Evolutionary conservation across 2,329 filamentous ascomycete genomes (phyloP), one percentile per base, ranked within the genome.

Genomic region (Talaromyces sp.): DNA sequence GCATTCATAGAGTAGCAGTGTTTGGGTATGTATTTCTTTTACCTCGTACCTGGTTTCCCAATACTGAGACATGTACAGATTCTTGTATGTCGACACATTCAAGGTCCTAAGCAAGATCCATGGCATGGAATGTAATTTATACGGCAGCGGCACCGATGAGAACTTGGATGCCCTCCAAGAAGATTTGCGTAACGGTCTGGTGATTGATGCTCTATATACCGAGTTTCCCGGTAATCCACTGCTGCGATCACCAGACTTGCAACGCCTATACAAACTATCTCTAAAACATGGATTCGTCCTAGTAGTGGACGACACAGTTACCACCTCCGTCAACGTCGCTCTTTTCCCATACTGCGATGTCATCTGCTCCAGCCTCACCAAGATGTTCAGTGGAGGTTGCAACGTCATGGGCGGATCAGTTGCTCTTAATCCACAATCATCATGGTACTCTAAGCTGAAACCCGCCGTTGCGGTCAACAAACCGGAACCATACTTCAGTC

Each of bases 381-480:
- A 66, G 31, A 66, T 67, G 21, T 67, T 67, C 33, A 66, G 64
- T 48, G 60, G 66, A 12, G 65, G 54, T 9, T 64, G 62, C 39
- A 63, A 67, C 55, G 63, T 67, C 16, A 67, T 67, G 63, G 66
- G 66, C 8, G 66, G 64, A 25, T 44, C 58, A 9, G n/a, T n/a
- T 2, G 28, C 33, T 5, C 16, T 61, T 11, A 54, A 44, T 55
- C 48, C 33, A 16, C 35, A 42, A 12, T 61, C 58, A 25, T 37
- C 46, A n/a, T 61, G 58, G 58, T 61, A 54, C 35, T 11, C 4
- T 0, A 61, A 21, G n/a, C 5, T 63, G 6, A 55, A 58, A 40
- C 8, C 35, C n/a, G 35, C 33, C 79, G 77, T 58, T 67, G 78
- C 18, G 76, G 81, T 44, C 74, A 86, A 44, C 83, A 83, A 67